Evolutionary conservation across 805 yeast species (phyloP).

Genomic region (Zygoascus bituminiphila): DNA sequence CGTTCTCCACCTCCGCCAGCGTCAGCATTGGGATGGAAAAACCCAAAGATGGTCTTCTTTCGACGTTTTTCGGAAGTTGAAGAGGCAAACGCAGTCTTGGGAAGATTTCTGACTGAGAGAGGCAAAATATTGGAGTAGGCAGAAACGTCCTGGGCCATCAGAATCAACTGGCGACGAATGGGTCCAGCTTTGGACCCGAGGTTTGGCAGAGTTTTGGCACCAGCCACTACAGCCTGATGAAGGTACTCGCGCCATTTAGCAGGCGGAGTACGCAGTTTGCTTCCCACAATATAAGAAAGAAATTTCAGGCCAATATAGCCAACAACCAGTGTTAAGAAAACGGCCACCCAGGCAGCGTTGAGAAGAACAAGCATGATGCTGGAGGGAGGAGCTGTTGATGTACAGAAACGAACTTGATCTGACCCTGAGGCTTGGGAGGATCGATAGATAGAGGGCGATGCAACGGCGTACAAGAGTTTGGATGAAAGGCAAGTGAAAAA

Average conservation of each 20-base stretch:
- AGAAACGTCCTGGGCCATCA: constrained; percentile 27
- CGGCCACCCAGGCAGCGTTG: not conserved
- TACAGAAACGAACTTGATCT: too few relatives aligned
- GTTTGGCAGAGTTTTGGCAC: constrained; percentile 14
- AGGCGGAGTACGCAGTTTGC: constrained; percentile 19
- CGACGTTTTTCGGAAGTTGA: not conserved
- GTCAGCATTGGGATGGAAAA: constrained; percentile 90
- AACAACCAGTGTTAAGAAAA: not conserved
- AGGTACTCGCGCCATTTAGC: constrained; percentile 17
- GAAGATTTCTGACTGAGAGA: constrained; percentile 9
- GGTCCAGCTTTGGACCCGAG: constrained; percentile 24
- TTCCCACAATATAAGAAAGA: constrained; percentile 5
- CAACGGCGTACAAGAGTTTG: too few relatives aligned
- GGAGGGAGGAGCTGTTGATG: not conserved
- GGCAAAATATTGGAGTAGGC: constrained; percentile 18
- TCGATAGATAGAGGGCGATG: too few relatives aligned
- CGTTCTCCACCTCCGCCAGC: constrained; percentile 99
- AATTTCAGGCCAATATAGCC: constrained; percentile 8
- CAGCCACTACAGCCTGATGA: constrained; percentile 16
- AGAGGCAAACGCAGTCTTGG: constrained; percentile 9
- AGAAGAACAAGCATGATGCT: not conserved
- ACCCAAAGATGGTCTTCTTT: constrained; percentile 51
- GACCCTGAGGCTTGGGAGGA: too few relatives aligned
- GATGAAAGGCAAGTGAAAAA: too few relatives aligned
- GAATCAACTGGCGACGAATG: constrained; percentile 33